Evolutionary conservation across 1,284 basidiomycete species (phyloP).

Genomic region (Malassezia brasiliensis): DNA sequence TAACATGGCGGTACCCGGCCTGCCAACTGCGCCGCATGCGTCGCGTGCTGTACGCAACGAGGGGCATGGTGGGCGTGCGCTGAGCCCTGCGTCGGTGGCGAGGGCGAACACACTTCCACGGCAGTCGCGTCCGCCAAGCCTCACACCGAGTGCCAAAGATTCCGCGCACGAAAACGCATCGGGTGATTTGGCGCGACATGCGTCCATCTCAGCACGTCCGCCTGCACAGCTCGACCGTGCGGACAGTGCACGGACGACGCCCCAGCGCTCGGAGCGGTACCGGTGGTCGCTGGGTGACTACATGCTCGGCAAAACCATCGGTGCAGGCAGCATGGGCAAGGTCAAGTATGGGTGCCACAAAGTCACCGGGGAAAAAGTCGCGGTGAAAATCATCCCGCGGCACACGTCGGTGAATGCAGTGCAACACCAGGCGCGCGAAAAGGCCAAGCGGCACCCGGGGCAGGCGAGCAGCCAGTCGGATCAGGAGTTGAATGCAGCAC

Average conservation of each 20-base stretch:
- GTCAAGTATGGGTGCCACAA: slow-evolving; percentile 92
- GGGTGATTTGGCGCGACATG: not conserved
- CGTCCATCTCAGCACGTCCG: not conserved
- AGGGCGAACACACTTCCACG: slow-evolving; percentile 5
- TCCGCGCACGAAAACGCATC: no score
- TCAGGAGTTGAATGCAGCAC: slow-evolving; percentile 1
- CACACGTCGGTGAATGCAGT: slow-evolving; percentile 55
- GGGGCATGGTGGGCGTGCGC: not conserved
- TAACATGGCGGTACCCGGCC: not conserved
- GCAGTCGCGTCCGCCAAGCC: not conserved
- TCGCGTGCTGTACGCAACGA: not conserved
- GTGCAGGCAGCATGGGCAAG: slow-evolving; percentile 97
- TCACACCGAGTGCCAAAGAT: not conserved
- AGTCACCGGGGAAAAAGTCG: slow-evolving; percentile 84
- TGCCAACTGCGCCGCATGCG: not conserved
- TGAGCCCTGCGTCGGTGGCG: not conserved
- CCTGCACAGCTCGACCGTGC: not conserved
- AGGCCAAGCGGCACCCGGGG: slow-evolving; percentile 43
- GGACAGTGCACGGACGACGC: not conserved
- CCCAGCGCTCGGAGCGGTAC: slow-evolving; percentile 1
- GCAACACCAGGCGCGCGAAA: slow-evolving; percentile 34
- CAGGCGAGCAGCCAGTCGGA: slow-evolving; percentile 23
- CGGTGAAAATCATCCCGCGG: slow-evolving; percentile 94
- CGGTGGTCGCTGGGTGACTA: slow-evolving; percentile 67
- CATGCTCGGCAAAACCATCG: slow-evolving; percentile 89